A percentile compares a stretch with the other conserved stretches of the same genome.
phyloP scores from a whole-genome alignment of 352 stramenopile species.

The Phytopythium chamaehyphon region DNA sequence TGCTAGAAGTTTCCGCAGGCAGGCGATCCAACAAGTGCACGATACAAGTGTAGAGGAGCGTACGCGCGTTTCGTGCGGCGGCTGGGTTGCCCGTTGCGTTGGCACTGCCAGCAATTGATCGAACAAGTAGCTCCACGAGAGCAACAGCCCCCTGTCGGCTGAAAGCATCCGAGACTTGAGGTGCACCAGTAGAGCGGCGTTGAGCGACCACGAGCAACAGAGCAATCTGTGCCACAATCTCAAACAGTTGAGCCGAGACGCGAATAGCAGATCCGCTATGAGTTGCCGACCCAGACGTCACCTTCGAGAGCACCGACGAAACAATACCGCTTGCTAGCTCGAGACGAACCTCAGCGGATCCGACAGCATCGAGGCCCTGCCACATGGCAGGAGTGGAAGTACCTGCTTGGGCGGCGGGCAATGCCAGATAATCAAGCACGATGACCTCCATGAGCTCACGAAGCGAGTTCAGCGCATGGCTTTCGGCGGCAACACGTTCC shows the following conservation, averaged over 20 bases:
- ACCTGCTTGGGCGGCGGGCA: slow-evolving; percentile 20
- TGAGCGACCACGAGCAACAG: slow-evolving; percentile 49
- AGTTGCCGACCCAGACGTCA: slow-evolving; percentile 40
- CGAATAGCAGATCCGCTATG: neutral
- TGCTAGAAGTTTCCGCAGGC: neutral
- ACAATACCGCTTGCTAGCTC: slow-evolving; percentile 68
- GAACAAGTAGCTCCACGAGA: slow-evolving; percentile 64
- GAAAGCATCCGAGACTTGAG: slow-evolving; percentile 17
- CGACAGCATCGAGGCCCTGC: slow-evolving; percentile 55
- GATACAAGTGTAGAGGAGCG: slow-evolving; percentile 73
- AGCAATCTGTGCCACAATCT: slow-evolving; percentile 66
- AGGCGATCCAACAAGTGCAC: slow-evolving; percentile 58
- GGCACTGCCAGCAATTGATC: slow-evolving; percentile 54
- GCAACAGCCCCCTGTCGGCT: slow-evolving; percentile 31
- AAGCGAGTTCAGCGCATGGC: slow-evolving; percentile 71
- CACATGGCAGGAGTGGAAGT: slow-evolving; percentile 37
- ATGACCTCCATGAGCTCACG: slow-evolving; percentile 77
- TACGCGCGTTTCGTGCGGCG: slow-evolving; percentile 69
- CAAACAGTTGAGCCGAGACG: slow-evolving; percentile 63
- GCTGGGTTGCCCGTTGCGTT: slow-evolving; percentile 63
- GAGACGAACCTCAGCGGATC: slow-evolving; percentile 47
- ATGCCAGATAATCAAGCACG: slow-evolving; percentile 65
- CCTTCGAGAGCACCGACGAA: slow-evolving; percentile 51
- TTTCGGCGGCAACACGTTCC: slow-evolving; percentile 75
- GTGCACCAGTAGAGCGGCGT: slow-evolving; percentile 15